Percentiles rank a stretch among this genome's conserved stretches.
These are phyloP conservation scores for Clarireedia paspali DNA, from an alignment of 2,329 filamentous ascomycete genomes.

Conservation along the genomic window DNA sequence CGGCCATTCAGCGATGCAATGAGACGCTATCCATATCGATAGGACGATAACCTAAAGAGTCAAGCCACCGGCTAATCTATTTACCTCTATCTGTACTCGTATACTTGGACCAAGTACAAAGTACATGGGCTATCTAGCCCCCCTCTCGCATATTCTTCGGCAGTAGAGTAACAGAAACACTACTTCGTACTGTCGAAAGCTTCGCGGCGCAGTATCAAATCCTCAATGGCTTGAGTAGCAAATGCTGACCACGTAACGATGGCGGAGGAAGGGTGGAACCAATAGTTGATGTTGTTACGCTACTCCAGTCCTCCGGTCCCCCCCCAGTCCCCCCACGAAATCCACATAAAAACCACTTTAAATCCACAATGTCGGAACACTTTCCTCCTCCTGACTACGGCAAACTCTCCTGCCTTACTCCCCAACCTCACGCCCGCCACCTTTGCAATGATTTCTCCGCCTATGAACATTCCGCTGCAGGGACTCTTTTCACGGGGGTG, in stretches of 20 bases:
- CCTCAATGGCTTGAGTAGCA: neutral
- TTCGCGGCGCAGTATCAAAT: no score
- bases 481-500: neutral
- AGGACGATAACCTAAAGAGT: neutral
- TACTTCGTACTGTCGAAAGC: neutral
- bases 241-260: neutral
- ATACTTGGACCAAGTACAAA: no score
- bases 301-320: neutral
- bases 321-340: neutral
- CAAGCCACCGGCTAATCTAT: no score
- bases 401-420: neutral
- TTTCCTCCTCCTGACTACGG: neutral
- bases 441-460: neutral
- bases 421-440: slow-evolving; percentile 4
- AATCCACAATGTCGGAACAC: neutral
- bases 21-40: no score
- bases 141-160: neutral
- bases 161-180: neutral
- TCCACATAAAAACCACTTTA: slow-evolving; percentile 1
- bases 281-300: neutral
- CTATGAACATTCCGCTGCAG: slow-evolving; percentile 8
- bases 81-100: no score
- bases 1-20: no score
- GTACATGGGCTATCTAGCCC: neutral
- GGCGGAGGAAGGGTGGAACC: neutral